Conservation (phyloP, 176 grass and related monocot genomes). For the Sorghum bicolor region DNA sequence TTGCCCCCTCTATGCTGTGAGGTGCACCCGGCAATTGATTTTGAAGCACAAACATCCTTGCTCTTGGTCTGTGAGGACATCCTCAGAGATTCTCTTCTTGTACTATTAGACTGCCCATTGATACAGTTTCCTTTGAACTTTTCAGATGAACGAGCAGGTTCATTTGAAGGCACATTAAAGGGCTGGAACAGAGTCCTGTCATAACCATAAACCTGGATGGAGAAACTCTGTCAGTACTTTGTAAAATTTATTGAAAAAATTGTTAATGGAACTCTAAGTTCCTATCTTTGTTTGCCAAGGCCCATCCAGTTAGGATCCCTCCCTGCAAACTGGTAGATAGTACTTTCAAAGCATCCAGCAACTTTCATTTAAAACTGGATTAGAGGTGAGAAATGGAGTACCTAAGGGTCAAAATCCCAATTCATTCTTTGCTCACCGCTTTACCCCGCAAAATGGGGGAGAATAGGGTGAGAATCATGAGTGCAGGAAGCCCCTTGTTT, state of each 20-base stretch:
- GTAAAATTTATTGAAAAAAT: not conserved
- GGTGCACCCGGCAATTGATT: slow-evolving; percentile 5
- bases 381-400: not conserved
- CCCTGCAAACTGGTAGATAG: slow-evolving; percentile 12
- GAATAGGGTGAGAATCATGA: not conserved
- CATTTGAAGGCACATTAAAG: slow-evolving; percentile 34
- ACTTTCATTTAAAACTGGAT: not conserved
- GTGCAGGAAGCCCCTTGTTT: not conserved
- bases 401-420: not conserved
- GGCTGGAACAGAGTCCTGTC: slow-evolving; percentile 44
- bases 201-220: slow-evolving; percentile 37
- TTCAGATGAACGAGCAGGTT: slow-evolving; percentile 34
- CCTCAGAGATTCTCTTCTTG: slow-evolving; percentile 31
- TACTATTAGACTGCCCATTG: slow-evolving; percentile 3
- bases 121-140: slow-evolving; percentile 25
- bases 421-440: not conserved
- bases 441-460: not conserved
- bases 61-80: slow-evolving; percentile 14
- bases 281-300: not conserved
- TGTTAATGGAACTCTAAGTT: not conserved
- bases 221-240: not conserved
- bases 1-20: not conserved
- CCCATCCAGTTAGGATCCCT: not conserved
- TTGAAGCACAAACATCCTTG: slow-evolving; percentile 1
- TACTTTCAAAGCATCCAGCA: not conserved